Base-by-base conservation (phyloP, 176 grass and related monocot genomes). In the Eleusine indica region DNA sequence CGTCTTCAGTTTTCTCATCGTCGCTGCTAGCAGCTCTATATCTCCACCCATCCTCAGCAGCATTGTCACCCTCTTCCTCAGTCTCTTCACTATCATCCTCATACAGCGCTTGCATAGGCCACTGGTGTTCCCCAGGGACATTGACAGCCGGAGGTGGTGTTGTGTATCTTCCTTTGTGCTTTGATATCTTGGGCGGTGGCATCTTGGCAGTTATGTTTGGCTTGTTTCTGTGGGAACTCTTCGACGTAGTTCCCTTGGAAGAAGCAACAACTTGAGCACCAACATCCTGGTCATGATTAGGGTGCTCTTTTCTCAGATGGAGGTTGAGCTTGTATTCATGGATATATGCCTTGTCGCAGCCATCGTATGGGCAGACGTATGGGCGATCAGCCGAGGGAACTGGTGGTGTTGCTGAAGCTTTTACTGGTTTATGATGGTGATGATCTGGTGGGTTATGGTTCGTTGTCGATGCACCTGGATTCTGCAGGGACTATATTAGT, bases 291-390 rank as follows among this genome's bases (percentile, higher is more conserved):
- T 87, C 86, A 35, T 93, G 93, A 30, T 91, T 85, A 11, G 91
- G 91, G 46, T 99, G 96, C 68, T 99, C 96, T 77, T 93, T 93
- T 86, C 85, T 94, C 74, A 99, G 76, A 80, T 99, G 96, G 69
- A 99, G 93, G 65, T 99, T 99, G 13, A 99, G 83, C 80, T 99
- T 99, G 89, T 99, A 99, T 81, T 94, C 91, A 8, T 99, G 96
- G 80, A 99, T 99, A 43, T 99, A 99, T 58, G 96, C 96, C 79
- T 99, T 99, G 30, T 71, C 85, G 8, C 96, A 99, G 16, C 91
- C 85, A 38, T 95, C 89, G 0, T 99, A 96, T 48, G 87, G 96
- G 70, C 96, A 99, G n/a, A 83, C 91, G 14, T 92, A 99, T 11
- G 96, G 93, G 16, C 96, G 93, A 52, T 90, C 90, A 30, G 91